Conservation (phyloP, 139 green algal genomes). For the Coccomyxa sp. region DNA sequence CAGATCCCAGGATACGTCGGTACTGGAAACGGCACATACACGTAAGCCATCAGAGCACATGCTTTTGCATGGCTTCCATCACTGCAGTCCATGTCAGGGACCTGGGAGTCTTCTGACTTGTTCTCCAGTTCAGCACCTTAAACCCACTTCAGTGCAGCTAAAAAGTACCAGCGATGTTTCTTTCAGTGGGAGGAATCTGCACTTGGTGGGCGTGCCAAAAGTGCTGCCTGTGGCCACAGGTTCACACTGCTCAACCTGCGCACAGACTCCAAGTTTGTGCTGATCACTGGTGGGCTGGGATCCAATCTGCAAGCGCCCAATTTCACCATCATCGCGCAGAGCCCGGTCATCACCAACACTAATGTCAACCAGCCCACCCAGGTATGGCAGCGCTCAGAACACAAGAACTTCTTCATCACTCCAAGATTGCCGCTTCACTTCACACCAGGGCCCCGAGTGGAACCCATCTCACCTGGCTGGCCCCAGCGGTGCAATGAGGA, state of each 20-base stretch:
- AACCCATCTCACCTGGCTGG: background rate
- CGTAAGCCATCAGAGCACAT: background rate
- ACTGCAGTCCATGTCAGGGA: too few species aligned
- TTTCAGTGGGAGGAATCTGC: too few species aligned
- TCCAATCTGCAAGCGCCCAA: background rate
- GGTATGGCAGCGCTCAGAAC: constrained; percentile 32
- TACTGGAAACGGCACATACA: background rate
- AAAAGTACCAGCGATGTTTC: too few species aligned
- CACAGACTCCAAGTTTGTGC: background rate
- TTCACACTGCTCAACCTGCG: background rate
- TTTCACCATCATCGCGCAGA: constrained; percentile 20
- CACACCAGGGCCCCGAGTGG: background rate
- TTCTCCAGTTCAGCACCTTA: too few species aligned
- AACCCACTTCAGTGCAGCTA: too few species aligned
- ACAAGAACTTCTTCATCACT: constrained; percentile 21
- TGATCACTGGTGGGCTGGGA: background rate
- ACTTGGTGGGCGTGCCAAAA: too few species aligned
- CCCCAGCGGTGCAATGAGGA: too few species aligned
- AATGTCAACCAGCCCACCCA: constrained; percentile 40
- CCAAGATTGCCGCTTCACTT: background rate
- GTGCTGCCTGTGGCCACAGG: background rate
- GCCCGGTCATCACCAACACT: constrained; percentile 19
- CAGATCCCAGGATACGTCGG: background rate
- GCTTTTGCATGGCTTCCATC: too few species aligned
- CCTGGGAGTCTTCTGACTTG: too few species aligned